Conservation (phyloP, 2,329 filamentous ascomycete genomes). For the Malbranchea zuffiana region DNA sequence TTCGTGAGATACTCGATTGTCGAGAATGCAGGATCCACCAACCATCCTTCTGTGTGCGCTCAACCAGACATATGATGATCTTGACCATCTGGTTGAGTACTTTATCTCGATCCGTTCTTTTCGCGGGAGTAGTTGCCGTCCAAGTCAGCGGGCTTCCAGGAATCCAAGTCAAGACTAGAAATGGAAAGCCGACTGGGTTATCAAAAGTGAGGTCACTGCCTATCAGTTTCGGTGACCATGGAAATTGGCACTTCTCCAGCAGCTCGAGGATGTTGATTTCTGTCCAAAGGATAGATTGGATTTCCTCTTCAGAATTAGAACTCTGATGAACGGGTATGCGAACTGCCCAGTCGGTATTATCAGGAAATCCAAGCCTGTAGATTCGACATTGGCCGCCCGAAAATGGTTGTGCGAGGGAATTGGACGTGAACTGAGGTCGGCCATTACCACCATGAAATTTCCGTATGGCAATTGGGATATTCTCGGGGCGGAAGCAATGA, state of each 20-base stretch:
- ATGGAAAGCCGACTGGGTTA: slow-evolving; percentile 5
- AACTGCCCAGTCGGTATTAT: slow-evolving; percentile 7
- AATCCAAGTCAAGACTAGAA: slow-evolving; percentile 7
- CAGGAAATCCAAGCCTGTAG: slow-evolving; percentile 8
- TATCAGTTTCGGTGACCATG: slow-evolving; percentile 9
- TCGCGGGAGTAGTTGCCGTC: not conserved
- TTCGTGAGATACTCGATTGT: slow-evolving; percentile 4
- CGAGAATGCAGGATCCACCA: not conserved
- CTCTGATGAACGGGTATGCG: slow-evolving; percentile 5
- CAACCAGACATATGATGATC: slow-evolving; percentile 7
- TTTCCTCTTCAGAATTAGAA: not conserved
- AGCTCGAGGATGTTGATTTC: slow-evolving; percentile 4
- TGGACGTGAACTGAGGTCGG: not conserved
- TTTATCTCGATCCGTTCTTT: slow-evolving; percentile 3
- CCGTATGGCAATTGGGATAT: slow-evolving; percentile 5
- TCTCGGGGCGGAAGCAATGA: slow-evolving; percentile 1
- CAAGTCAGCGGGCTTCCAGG: slow-evolving; percentile 3
- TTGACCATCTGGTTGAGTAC: slow-evolving; percentile 5
- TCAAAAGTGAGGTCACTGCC: slow-evolving; percentile 4
- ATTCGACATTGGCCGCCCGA: slow-evolving; percentile 8
- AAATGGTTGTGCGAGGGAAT: not conserved
- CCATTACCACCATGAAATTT: slow-evolving; percentile 1
- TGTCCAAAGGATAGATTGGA: slow-evolving; percentile 2
- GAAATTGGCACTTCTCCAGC: slow-evolving; percentile 6
- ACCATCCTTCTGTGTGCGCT: slow-evolving; percentile 5